A percentile compares a stretch with the other conserved stretches of the same genome.
phyloP scores from a whole-genome alignment of 257 asterid species.

The Solanum verrucosum region DNA sequence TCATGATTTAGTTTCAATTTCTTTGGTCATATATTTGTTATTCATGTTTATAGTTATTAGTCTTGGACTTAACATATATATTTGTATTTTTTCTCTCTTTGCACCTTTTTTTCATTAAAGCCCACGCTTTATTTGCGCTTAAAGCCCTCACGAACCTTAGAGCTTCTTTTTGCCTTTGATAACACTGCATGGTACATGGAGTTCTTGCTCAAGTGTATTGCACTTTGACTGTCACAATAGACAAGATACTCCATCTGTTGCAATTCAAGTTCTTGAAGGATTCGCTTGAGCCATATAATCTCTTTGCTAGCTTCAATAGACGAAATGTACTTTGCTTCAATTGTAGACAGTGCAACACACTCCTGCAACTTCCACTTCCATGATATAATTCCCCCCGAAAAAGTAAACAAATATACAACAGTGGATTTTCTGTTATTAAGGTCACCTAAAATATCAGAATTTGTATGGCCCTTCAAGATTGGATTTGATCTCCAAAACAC shows the following conservation, averaged over 20 bases:
- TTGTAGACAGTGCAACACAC: background rate
- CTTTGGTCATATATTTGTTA: background rate
- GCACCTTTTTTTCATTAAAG: background rate
- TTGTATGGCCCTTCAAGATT: background rate
- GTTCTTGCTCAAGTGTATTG: background rate
- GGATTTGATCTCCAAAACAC: background rate
- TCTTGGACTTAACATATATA: background rate
- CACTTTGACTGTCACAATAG: background rate
- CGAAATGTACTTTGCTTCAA: background rate
- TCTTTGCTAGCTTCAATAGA: background rate
- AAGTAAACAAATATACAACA: background rate
- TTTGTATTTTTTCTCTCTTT: background rate
- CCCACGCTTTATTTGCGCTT: background rate
- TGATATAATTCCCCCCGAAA: background rate
- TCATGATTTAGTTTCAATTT: background rate
- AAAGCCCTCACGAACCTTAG: background rate
- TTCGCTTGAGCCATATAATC: background rate
- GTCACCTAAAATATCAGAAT: background rate
- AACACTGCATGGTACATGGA: background rate
- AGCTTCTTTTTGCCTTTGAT: background rate
- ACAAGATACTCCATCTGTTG: background rate
- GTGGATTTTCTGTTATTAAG: background rate
- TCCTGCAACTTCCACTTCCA: too few relatives aligned
- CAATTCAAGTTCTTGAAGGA: background rate
- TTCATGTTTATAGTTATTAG: too few relatives aligned